Evolutionary conservation across 2,329 filamentous ascomycete species (phyloP).

Genomic region (Fusarium sp.): DNA sequence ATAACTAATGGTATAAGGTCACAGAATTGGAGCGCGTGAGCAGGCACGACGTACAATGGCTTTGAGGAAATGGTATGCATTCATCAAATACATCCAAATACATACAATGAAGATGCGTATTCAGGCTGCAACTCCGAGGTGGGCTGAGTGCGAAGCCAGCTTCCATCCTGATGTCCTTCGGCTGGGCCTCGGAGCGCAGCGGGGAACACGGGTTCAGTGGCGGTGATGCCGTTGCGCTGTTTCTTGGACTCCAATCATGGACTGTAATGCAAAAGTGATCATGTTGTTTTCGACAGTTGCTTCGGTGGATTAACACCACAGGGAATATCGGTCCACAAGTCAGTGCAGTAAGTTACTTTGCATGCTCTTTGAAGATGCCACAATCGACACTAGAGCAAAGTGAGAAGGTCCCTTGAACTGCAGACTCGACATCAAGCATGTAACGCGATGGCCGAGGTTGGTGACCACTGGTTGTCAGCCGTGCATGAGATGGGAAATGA

Average conservation of each 20-base stretch:
- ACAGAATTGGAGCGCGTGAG: slow-evolving; percentile 15
- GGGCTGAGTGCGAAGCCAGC: slow-evolving; percentile 8
- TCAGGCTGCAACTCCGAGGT: slow-evolving; percentile 7
- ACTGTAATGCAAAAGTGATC: slow-evolving; percentile 1
- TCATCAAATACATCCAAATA: slow-evolving; percentile 19
- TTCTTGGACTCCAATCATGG: slow-evolving; percentile 25
- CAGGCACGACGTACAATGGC: slow-evolving; percentile 22
- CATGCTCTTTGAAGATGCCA: neutral
- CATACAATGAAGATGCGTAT: slow-evolving; percentile 3
- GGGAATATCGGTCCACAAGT: neutral
- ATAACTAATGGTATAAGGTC: neutral
- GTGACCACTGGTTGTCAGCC: slow-evolving; percentile 38
- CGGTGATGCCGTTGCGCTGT: slow-evolving; percentile 34
- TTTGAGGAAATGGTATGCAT: slow-evolving; percentile 18
- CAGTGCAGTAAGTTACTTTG: slow-evolving; percentile 5
- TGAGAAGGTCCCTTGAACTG: slow-evolving; percentile 28
- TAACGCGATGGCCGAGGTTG: slow-evolving; percentile 37
- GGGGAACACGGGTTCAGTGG: slow-evolving; percentile 20
- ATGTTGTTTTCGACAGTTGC: slow-evolving; percentile 7
- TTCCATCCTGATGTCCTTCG: slow-evolving; percentile 38
- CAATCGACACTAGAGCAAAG: slow-evolving; percentile 31
- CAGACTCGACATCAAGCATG: slow-evolving; percentile 27
- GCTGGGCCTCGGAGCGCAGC: slow-evolving; percentile 39
- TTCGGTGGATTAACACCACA: slow-evolving; percentile 4
- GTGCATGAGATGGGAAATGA: slow-evolving; percentile 42